phyloP scores from a whole-genome alignment of 2,329 filamentous ascomycete genomes.

The Trichoderma aggressivum region DNA sequence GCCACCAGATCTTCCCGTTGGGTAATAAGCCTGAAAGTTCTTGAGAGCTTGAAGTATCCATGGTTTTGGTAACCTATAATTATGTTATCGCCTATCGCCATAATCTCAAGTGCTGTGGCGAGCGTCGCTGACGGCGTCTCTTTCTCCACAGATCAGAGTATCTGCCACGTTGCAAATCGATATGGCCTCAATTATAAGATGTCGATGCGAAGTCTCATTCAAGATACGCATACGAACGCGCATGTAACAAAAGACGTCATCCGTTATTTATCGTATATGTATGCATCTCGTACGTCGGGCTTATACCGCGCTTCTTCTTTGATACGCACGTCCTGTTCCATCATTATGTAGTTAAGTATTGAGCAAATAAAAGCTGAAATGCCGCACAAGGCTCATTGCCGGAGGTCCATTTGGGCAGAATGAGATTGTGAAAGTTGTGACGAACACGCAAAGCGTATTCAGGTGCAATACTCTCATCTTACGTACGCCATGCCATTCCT shows the following conservation, averaged over 20 bases:
- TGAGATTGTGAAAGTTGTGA: background rate
- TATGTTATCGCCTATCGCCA: background rate
- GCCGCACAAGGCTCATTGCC: background rate
- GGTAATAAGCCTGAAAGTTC: background rate
- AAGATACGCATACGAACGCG: no score
- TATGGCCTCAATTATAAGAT: no score
- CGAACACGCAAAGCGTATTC: background rate
- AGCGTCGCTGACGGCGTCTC: background rate
- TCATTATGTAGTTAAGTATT: no score
- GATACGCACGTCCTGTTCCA: no score
- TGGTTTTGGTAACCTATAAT: background rate
- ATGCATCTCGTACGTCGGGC: no score
- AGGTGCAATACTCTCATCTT: background rate
- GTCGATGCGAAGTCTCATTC: background rate
- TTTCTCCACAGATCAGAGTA: no score
- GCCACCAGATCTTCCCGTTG: background rate
- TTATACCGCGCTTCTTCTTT: no score
- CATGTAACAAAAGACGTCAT: no score
- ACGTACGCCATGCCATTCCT: background rate
- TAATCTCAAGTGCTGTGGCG: background rate
- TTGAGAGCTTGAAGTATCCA: background rate
- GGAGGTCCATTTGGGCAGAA: background rate
- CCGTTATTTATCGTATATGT: no score
- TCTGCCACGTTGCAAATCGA: no score
- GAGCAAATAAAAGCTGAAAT: background rate